phyloP scores from a whole-genome alignment of 2,329 filamentous ascomycete species.

The Sporothrix humicola region DNA sequence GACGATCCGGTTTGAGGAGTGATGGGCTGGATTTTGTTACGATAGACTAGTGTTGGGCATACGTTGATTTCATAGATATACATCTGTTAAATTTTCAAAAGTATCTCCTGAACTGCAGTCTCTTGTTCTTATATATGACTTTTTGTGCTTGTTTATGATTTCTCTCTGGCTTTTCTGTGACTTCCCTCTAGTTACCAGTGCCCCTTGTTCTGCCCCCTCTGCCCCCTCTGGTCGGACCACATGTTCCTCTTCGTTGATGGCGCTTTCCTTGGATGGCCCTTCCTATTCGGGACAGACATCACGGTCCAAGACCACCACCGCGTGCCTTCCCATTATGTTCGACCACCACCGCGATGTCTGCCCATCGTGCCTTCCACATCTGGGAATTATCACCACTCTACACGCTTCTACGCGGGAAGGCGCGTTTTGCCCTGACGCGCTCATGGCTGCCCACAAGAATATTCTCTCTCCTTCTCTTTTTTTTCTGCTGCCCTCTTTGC shows the following conservation, averaged over 20 bases:
- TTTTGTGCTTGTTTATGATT: not conserved
- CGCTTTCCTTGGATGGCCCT: constrained; percentile 3
- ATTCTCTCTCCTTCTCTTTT: not conserved
- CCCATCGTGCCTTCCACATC: constrained; percentile 19
- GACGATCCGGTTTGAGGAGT: constrained; percentile 37
- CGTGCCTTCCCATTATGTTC: constrained; percentile 14
- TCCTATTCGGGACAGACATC: constrained; percentile 25
- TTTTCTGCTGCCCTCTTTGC: not conserved
- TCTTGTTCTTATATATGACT: too few species aligned
- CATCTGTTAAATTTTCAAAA: not conserved
- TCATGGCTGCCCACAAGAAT: not conserved
- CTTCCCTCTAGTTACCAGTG: not conserved
- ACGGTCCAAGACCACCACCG: not conserved
- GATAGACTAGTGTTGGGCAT: not conserved
- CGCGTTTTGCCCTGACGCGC: not conserved
- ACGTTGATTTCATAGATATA: not conserved
- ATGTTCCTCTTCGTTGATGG: not conserved
- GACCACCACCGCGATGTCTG: not conserved
- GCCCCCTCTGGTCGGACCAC: not conserved
- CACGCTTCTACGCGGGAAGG: not conserved
- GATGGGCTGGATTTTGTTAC: not conserved
- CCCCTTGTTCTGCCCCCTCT: not conserved
- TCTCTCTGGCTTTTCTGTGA: not conserved
- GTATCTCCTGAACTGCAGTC: too few species aligned
- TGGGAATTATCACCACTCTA: not conserved